Conservation (phyloP, 2,329 filamentous ascomycete genomes). For the Parafenestella ontariensis region DNA sequence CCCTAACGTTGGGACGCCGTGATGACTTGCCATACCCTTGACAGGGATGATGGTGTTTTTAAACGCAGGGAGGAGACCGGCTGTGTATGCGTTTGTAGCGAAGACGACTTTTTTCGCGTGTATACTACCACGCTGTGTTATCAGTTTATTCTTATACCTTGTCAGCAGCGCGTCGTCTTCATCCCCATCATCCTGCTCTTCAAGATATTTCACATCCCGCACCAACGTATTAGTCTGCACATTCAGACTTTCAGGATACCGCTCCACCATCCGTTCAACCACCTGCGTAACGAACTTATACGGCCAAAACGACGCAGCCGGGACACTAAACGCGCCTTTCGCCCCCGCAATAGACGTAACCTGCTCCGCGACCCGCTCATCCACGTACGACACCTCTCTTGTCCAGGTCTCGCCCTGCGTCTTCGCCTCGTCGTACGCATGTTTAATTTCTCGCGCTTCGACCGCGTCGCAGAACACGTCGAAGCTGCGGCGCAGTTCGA, state of each 20-base stretch:
- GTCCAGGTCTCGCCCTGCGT: constrained; percentile 24
- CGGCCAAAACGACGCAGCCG: constrained; percentile 28
- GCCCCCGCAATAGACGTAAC: constrained; percentile 29
- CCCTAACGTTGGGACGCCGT: constrained; percentile 8
- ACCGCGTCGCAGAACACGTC: constrained; percentile 21
- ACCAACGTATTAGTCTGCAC: constrained; percentile 36
- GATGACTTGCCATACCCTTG: constrained; percentile 38
- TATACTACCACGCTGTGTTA: constrained; percentile 29
- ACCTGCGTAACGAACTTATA: constrained; percentile 39
- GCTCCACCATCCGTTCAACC: constrained; percentile 17
- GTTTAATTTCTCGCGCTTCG: constrained; percentile 12
- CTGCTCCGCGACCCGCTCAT: constrained; percentile 13
- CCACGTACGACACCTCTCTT: constrained; percentile 15
- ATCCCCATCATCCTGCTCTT: neutral
- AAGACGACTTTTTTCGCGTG: constrained; percentile 29
- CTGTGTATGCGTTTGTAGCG: constrained; percentile 39
- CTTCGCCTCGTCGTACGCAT: constrained; percentile 10
- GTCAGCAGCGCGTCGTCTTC: neutral
- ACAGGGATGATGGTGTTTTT: constrained; percentile 48
- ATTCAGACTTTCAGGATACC: constrained; percentile 23
- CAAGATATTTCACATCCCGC: neutral
- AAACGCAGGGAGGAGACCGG: constrained; percentile 38
- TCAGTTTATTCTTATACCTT: constrained; percentile 6
- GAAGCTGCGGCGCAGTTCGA: constrained; percentile 32
- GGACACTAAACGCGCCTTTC: constrained; percentile 25